These are phyloP conservation scores for Hemisphaericaspora subhashii DNA, from an alignment of 1,139 yeast species.

Conservation along the genomic window DNA sequence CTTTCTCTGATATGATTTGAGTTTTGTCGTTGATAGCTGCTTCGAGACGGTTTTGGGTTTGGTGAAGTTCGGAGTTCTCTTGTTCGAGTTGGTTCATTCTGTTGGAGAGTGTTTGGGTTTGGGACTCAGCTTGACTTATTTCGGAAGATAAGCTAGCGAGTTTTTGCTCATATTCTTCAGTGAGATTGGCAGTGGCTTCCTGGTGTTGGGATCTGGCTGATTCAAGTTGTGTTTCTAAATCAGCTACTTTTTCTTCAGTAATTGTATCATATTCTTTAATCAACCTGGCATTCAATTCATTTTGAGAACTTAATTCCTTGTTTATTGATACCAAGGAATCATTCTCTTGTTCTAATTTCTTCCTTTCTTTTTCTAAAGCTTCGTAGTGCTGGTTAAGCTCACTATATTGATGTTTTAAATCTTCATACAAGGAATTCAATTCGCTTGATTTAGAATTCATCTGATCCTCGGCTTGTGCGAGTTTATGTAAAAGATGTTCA, in stretches of 20 bases:
- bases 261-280: conserved; percentile 15
- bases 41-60: conserved; percentile 20
- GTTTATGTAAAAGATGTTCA: conserved; percentile 11
- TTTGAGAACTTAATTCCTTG: conserved; percentile 20
- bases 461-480: background rate
- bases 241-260: conserved; percentile 17
- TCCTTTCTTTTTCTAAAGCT: conserved; percentile 2
- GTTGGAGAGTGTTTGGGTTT: conserved; percentile 20
- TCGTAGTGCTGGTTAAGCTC: conserved; percentile 3
- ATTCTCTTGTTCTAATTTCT: conserved; percentile 7
- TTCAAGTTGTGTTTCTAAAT: conserved; percentile 22
- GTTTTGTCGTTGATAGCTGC: conserved; percentile 1
- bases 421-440: conserved; percentile 6
- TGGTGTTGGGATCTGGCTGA: conserved; percentile 15
- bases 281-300: conserved; percentile 23
- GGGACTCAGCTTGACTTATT: conserved; percentile 16
- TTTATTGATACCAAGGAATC: conserved; percentile 9
- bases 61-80: background rate
- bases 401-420: conserved; percentile 11
- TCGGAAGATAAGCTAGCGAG: conserved; percentile 14
- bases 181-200: conserved; percentile 15
- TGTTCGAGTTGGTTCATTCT: conserved; percentile 22
- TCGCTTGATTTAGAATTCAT: conserved; percentile 1
- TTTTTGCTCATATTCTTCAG: conserved; percentile 15
- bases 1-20: conserved; percentile 18